These are phyloP conservation scores for Candida orba DNA, from an alignment of 805 yeast genomes.

Conservation along the genomic window DNA sequence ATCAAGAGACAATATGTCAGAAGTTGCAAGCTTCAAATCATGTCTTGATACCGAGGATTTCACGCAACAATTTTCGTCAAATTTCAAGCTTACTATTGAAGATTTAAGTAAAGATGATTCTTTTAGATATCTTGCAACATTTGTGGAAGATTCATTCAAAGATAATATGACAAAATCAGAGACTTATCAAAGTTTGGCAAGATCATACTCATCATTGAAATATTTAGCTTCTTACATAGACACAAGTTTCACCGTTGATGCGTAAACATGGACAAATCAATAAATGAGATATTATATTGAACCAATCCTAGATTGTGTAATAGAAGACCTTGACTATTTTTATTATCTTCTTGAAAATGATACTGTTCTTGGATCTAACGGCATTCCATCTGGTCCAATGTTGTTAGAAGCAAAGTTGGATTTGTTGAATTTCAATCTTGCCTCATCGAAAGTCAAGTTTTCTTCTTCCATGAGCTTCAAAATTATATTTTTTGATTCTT, in stretches of 20 bases:
- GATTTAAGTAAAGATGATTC: constrained; percentile 28
- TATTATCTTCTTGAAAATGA: constrained; percentile 23
- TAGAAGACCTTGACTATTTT: no score
- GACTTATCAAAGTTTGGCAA: constrained; percentile 16
- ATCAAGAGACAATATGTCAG: background rate
- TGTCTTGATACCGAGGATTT: constrained; percentile 13
- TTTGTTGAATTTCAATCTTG: constrained; percentile 48
- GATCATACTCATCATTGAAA: constrained; percentile 28
- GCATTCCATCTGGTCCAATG: constrained; percentile 60
- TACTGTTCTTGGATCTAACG: constrained; percentile 59
- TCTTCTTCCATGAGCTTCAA: constrained; percentile 45
- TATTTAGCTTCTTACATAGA: constrained; percentile 30
- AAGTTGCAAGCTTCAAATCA: constrained; percentile 18
- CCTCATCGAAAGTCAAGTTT: constrained; percentile 57
- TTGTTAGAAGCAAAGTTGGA: constrained; percentile 39
- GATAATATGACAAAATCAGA: constrained; percentile 12
- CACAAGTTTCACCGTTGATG: constrained; percentile 13
- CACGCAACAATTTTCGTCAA: background rate
- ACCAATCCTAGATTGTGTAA: no score
- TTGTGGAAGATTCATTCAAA: constrained; percentile 22
- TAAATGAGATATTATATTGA: no score
- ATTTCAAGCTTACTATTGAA: background rate
- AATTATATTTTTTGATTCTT: constrained; percentile 43
- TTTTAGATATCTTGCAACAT: constrained; percentile 36
- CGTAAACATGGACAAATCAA: background rate